These are phyloP conservation scores for Spathaspora hagerdaliae DNA, from an alignment of 805 yeast species.

Conservation along the genomic window DNA sequence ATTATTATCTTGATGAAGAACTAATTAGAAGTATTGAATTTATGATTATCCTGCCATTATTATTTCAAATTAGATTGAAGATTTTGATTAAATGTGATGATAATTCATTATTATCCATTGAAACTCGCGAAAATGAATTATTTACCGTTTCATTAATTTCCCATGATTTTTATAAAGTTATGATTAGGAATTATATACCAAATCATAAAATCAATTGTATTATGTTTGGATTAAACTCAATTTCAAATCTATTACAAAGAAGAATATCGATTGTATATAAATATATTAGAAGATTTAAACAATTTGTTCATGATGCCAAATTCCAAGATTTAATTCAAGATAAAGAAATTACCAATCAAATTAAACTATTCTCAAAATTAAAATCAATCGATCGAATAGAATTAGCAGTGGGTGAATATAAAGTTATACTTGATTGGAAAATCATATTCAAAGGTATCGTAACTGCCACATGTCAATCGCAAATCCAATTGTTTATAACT, in stretches of 20 bases:
- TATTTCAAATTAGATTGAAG: conserved; percentile 17
- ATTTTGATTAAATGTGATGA: conserved; percentile 11
- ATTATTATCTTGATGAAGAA: conserved; percentile 7
- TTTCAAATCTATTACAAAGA: conserved; percentile 21
- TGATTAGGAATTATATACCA: conserved; percentile 22
- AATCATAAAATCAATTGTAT: conserved; percentile 23
- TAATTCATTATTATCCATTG: conserved; percentile 10
- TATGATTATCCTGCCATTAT: conserved; percentile 14
- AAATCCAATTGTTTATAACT: conserved; percentile 9
- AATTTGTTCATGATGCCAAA: conserved; percentile 12
- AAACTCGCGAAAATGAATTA: conserved; percentile 1
- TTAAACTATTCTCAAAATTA: conserved; percentile 14
- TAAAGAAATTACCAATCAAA: conserved; percentile 13
- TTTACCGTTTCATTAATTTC: conserved; percentile 17
- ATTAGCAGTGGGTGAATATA: conserved; percentile 7
- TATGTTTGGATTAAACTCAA: conserved; percentile 27
- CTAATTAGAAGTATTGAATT: conserved; percentile 14
- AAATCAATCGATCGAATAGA: conserved; percentile 17
- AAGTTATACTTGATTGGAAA: conserved; percentile 19
- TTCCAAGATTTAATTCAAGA: conserved; percentile 6
- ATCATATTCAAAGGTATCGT: conserved; percentile 16
- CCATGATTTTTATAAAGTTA: conserved; percentile 14
- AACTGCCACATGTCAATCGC: conserved; percentile 21
- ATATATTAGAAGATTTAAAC: conserved; percentile 15
- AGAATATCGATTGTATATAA: conserved; percentile 18